These are phyloP conservation scores for Fusarium sp. DNA, from an alignment of 2,329 filamentous ascomycete genomes.

Conservation along the genomic window DNA sequence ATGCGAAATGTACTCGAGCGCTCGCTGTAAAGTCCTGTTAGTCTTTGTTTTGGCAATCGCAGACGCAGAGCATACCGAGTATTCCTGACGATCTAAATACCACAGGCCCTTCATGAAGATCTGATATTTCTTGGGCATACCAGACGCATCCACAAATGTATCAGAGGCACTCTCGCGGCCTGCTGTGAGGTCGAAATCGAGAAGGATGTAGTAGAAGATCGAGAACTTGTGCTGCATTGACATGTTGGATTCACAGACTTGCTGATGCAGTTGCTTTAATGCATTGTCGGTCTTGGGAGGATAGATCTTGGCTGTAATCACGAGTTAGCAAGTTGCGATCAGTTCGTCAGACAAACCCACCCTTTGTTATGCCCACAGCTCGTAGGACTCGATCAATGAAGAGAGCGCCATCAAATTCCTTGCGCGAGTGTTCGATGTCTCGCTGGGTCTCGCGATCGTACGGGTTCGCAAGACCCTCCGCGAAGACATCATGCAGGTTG, in stretches of 20 bases:
- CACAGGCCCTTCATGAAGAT: slow-evolving; percentile 85
- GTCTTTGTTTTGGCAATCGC: neutral
- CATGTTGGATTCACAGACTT: slow-evolving; percentile 71
- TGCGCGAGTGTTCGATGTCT: slow-evolving; percentile 73
- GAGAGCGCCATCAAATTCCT: slow-evolving; percentile 72
- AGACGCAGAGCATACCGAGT: slow-evolving; percentile 57
- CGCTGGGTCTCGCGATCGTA: slow-evolving; percentile 70
- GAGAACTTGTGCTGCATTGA: slow-evolving; percentile 82
- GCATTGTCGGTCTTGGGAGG: slow-evolving; percentile 76
- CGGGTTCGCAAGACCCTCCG: slow-evolving; percentile 64
- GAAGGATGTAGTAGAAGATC: slow-evolving; percentile 83
- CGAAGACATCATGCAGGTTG: slow-evolving; percentile 75
- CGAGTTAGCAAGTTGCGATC: neutral
- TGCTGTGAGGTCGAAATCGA: slow-evolving; percentile 71
- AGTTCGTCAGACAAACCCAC: slow-evolving; percentile 53
- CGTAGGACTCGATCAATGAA: slow-evolving; percentile 84
- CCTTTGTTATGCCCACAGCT: slow-evolving; percentile 73
- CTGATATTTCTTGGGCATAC: slow-evolving; percentile 79
- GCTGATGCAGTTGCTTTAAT: slow-evolving; percentile 74
- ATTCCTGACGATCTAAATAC: slow-evolving; percentile 78
- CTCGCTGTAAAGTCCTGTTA: slow-evolving; percentile 55
- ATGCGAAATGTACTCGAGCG: slow-evolving; percentile 80
- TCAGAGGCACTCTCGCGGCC: slow-evolving; percentile 61
- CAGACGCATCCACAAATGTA: slow-evolving; percentile 67
- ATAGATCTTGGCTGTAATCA: slow-evolving; percentile 68